Evolutionary conservation across 2,329 filamentous ascomycete genomes (phyloP).

Genomic region (Thermothelomyces thermophilus): DNA sequence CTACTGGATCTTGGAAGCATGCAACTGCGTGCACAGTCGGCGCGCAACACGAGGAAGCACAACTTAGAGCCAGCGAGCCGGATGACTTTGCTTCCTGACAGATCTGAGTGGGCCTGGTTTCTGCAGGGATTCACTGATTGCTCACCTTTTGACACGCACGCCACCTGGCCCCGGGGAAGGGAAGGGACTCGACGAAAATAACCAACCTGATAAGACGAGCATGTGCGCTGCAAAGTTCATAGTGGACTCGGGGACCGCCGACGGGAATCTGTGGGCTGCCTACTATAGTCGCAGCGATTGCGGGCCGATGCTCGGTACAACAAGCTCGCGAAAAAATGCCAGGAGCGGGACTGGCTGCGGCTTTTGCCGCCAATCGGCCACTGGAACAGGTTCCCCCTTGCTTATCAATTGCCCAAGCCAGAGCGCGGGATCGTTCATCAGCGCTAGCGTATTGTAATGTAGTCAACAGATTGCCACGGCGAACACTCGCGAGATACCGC

Average conservation of each 20-base stretch:
- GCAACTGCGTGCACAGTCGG: neutral
- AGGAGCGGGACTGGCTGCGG: neutral
- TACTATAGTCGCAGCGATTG: no score
- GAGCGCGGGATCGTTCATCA: neutral
- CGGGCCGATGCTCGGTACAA: no score
- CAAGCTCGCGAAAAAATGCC: neutral
- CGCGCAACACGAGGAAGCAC: slow-evolving; percentile 1
- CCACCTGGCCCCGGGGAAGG: no score
- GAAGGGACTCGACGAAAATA: no score
- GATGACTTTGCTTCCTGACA: slow-evolving; percentile 1
- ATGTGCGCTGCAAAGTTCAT: no score
- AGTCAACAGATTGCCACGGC: no score
- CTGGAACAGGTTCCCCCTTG: neutral
- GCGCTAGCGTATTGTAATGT: no score
- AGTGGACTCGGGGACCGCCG: no score
- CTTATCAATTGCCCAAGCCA: neutral
- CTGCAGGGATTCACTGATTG: slow-evolving; percentile 1
- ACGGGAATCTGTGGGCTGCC: no score
- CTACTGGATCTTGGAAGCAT: no score
- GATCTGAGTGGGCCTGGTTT: slow-evolving; percentile 4
- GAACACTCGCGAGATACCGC: neutral
- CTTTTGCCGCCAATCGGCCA: slow-evolving; percentile 3
- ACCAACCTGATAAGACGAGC: no score
- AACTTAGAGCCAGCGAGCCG: neutral
- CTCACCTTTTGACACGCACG: neutral